Conservation (phyloP, 23 red algal genomes). For the Porphyridium purpureum region DNA sequence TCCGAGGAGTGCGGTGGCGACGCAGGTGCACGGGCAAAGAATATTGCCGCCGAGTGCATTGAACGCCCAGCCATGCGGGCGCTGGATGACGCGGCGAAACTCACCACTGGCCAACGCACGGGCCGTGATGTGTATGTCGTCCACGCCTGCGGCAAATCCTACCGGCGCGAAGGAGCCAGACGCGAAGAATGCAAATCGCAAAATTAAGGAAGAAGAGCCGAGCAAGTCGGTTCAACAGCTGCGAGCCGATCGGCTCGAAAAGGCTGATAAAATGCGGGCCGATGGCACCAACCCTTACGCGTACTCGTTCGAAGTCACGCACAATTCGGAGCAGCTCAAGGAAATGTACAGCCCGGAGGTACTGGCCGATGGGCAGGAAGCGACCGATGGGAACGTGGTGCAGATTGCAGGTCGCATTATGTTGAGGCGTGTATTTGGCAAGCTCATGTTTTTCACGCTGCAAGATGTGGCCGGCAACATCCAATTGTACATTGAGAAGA, state of each 20-base stretch:
- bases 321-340: constrained; percentile 22
- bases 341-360: constrained; percentile 3
- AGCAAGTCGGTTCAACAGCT: no score
- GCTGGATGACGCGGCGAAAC: no score
- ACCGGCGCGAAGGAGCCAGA: no score
- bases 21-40: no score
- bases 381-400: constrained; percentile 16
- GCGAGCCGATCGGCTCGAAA: constrained; percentile 38
- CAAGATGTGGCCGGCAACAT: constrained; percentile 66
- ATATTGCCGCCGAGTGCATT: no score
- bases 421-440: constrained; percentile 78
- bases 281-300: constrained; percentile 53
- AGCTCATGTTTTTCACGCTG: constrained; percentile 89
- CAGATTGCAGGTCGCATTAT: constrained; percentile 63
- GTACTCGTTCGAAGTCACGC: constrained; percentile 33
- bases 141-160: no score
- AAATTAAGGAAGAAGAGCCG: no score
- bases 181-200: no score
- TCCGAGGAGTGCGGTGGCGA: no score
- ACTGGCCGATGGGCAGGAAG: constrained; percentile 24
- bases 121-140: no score
- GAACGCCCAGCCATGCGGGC: no score
- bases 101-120: no score
- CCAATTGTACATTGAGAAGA: constrained; percentile 93
- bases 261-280: constrained; percentile 48